Percentiles rank a stretch among this genome's conserved stretches.
phyloP scores from a whole-genome alignment of 2,329 filamentous ascomycete species.

The Trichoderma sp. region DNA sequence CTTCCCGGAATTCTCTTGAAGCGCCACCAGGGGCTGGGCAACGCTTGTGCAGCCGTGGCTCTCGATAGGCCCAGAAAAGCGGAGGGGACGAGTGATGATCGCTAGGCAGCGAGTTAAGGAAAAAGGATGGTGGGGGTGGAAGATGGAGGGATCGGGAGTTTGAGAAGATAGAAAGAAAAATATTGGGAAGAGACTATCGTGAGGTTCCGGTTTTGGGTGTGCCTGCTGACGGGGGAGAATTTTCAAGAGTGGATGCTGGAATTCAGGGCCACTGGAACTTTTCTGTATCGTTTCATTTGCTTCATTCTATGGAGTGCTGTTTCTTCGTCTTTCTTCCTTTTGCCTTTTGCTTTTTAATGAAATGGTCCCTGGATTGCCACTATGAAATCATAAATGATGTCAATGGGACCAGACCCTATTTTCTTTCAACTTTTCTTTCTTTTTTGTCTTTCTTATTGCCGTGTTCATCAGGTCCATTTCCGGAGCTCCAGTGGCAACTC shows the following conservation, averaged over 20 bases:
- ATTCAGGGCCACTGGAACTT: not conserved
- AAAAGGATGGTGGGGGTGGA: not conserved
- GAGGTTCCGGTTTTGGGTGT: slow-evolving; percentile 2
- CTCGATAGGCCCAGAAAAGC: slow-evolving; percentile 9
- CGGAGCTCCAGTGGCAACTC: not conserved
- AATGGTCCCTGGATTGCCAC: not conserved
- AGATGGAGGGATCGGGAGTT: not conserved
- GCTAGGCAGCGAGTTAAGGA: slow-evolving; percentile 9
- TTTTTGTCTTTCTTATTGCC: not conserved
- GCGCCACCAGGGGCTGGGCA: not conserved
- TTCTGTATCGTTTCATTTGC: not conserved
- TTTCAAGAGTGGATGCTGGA: slow-evolving; percentile 8
- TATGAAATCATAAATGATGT: slow-evolving; percentile 4
- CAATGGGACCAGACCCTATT: not conserved
- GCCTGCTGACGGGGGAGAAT: slow-evolving; percentile 7
- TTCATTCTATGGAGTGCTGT: not conserved
- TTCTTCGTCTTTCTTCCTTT: not conserved
- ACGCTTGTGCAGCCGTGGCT: not conserved
- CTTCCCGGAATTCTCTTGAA: not conserved
- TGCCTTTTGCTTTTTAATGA: not conserved
- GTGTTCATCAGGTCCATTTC: not conserved
- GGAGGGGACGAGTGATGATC: slow-evolving; percentile 4
- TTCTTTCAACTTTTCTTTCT: not conserved
- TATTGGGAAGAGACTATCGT: not conserved
- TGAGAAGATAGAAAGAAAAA: not conserved